phyloP scores from a whole-genome alignment of 129 eudicot genomes.

The Oenanthe sinensis region DNA sequence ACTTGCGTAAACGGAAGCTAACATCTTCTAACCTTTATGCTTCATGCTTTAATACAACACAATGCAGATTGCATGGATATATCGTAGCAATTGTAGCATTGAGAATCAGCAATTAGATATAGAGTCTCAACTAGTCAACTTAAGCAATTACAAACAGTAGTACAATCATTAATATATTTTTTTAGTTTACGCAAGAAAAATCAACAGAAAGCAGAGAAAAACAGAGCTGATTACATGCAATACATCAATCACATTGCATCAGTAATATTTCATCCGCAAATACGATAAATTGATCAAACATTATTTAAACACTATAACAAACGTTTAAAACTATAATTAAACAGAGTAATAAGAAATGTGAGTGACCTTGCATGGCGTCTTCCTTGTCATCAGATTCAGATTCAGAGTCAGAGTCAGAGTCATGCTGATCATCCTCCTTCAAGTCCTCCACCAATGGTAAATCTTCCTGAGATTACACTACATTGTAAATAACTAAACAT shows the following conservation, averaged over 20 bases:
- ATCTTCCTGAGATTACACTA: constrained; percentile 28
- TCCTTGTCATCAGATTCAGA: constrained; percentile 44
- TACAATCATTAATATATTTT: no score
- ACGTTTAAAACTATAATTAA: background rate
- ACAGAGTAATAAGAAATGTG: background rate
- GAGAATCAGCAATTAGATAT: background rate
- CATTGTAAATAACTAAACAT: background rate
- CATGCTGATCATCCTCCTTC: constrained; percentile 76
- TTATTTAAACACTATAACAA: background rate
- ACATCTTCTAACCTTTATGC: background rate
- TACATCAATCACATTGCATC: background rate
- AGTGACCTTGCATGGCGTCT: constrained; percentile 27
- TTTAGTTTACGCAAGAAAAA: no score
- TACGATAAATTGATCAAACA: background rate
- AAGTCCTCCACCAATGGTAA: constrained; percentile 72
- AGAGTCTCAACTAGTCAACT: background rate
- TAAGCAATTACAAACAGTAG: no score
- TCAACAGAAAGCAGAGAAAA: background rate
- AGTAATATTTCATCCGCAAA: background rate
- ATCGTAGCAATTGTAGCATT: background rate
- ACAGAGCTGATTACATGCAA: background rate
- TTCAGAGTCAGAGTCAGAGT: constrained; percentile 57
- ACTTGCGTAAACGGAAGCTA: background rate
- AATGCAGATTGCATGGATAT: background rate
- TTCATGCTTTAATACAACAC: background rate